A percentile compares a stretch with the other conserved stretches of the same genome.
These are phyloP conservation scores for Epichloe hybrida DNA, from an alignment of 2,329 filamentous ascomycete genomes.

Conservation along the genomic window DNA sequence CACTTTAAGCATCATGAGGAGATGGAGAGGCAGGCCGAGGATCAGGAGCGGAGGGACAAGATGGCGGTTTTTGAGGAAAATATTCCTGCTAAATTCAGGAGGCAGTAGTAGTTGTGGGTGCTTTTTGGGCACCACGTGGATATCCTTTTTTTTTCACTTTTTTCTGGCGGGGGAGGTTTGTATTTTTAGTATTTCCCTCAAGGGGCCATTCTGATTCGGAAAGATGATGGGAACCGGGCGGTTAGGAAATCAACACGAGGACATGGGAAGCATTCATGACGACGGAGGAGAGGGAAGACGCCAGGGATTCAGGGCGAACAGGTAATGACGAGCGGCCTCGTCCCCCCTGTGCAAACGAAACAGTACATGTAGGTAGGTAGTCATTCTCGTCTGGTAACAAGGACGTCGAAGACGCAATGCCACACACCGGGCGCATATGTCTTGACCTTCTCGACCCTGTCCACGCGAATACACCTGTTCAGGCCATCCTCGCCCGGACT, in stretches of 20 bases:
- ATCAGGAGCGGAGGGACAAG: slow-evolving; percentile 55
- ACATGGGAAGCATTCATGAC: too few species aligned
- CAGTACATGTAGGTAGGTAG: too few species aligned
- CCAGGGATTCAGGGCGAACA: too few species aligned
- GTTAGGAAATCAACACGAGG: too few species aligned
- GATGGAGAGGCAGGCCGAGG: slow-evolving; percentile 58
- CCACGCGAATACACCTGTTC: slow-evolving; percentile 23
- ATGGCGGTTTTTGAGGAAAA: slow-evolving; percentile 74
- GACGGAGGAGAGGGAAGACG: too few species aligned
- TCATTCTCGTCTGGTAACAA: slow-evolving; percentile 23
- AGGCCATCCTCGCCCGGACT: slow-evolving; percentile 15
- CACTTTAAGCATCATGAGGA: slow-evolving; percentile 88
- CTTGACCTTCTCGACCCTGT: slow-evolving; percentile 53
- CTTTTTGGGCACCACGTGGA: neutral
- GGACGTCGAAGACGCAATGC: slow-evolving; percentile 57
- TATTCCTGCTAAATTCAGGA: slow-evolving; percentile 70
- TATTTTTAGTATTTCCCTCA: too few species aligned
- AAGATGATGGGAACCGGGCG: too few species aligned
- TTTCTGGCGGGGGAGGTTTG: too few species aligned
- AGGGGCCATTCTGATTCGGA: too few species aligned
- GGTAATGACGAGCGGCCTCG: neutral
- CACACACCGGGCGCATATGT: slow-evolving; percentile 56
- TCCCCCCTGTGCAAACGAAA: too few species aligned
- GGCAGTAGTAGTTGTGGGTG: slow-evolving; percentile 19
- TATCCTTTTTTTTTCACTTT: too few species aligned